Conservation (phyloP, 2,329 filamentous ascomycete species). For the Cladosporium phlei region DNA sequence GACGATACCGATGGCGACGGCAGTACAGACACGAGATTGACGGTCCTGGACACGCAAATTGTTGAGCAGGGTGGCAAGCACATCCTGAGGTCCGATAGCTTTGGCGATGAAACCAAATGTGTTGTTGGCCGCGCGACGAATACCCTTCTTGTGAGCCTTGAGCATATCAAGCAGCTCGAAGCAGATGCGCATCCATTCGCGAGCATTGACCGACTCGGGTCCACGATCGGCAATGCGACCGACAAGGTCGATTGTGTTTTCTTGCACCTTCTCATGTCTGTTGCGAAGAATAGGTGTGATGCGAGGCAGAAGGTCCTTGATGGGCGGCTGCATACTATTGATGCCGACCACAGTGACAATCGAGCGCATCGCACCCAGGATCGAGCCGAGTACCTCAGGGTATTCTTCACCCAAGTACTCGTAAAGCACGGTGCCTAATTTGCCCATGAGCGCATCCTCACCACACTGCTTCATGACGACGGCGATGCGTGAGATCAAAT, state of each 20-base stretch:
- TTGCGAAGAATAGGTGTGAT: constrained; percentile 97
- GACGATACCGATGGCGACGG: constrained; percentile 96
- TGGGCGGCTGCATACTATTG: constrained; percentile 95
- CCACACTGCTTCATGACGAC: constrained; percentile 99
- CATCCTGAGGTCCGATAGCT: constrained; percentile 95
- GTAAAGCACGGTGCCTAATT: constrained; percentile 89
- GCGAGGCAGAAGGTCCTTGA: constrained; percentile 89
- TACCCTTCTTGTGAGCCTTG: constrained; percentile 99
- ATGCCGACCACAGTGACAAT: constrained; percentile 98
- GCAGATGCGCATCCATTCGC: constrained; percentile 99
- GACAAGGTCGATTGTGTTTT: constrained; percentile 97
- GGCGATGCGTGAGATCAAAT: constrained; percentile 92
- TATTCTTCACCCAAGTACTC: constrained; percentile 99
- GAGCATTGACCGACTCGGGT: constrained; percentile 90
- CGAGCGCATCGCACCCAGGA: constrained; percentile 86
- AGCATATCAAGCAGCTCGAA: constrained; percentile 99
- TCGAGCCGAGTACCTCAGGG: constrained; percentile 93
- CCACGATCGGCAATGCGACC: constrained; percentile 96
- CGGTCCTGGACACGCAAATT: constrained; percentile 96
- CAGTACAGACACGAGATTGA: constrained; percentile 96
- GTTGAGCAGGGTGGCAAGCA: constrained; percentile 90
- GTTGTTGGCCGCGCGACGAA: constrained; percentile 96
- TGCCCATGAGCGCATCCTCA: constrained; percentile 92
- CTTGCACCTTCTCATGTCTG: constrained; percentile 97
- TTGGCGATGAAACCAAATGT: constrained; percentile 99